Percentiles rank a stretch among this genome's conserved stretches.
phyloP scores from a whole-genome alignment of 805 yeast species.

The Scheffersomyces ergatensis region DNA sequence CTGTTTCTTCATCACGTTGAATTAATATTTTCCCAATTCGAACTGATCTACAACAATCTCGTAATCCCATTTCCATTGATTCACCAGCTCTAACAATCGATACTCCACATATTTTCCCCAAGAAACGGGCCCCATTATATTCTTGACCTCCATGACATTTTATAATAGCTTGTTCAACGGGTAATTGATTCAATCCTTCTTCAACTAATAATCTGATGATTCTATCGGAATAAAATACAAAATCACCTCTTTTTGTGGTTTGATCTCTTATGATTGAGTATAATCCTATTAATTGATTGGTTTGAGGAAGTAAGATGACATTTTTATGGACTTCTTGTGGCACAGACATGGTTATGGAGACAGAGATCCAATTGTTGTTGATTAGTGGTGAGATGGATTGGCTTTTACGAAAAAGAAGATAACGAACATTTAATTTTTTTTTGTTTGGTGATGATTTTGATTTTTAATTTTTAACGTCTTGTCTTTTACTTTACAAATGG shows the following conservation, averaged over 20 bases:
- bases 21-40: slow-evolving; percentile 94
- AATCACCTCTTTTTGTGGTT: slow-evolving; percentile 81
- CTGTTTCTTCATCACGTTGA: slow-evolving; percentile 98
- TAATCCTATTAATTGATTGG: slow-evolving; percentile 84
- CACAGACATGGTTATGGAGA: slow-evolving; percentile 3
- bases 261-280: slow-evolving; percentile 88
- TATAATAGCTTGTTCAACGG: slow-evolving; percentile 69
- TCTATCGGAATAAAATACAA: slow-evolving; percentile 92
- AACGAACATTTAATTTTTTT: too few species aligned
- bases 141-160: slow-evolving; percentile 73
- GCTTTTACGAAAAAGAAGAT: too few species aligned
- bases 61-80: slow-evolving; percentile 96
- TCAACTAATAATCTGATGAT: slow-evolving; percentile 92
- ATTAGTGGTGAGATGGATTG: too few species aligned
- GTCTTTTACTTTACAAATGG: too few species aligned
- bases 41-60: slow-evolving; percentile 96
- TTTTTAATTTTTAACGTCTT: too few species aligned
- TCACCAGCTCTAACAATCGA: slow-evolving; percentile 98
- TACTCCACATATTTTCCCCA: slow-evolving; percentile 96
- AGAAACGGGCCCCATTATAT: slow-evolving; percentile 75
- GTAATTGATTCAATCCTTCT: slow-evolving; percentile 91
- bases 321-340: slow-evolving; percentile 34
- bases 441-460: too few species aligned
- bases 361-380: background rate
- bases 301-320: slow-evolving; percentile 75